Evolutionary conservation across 2,329 filamentous ascomycete species (phyloP), one percentile per base, ranked within the genome.

Genomic region (Gliomastix tumulicola): DNA sequence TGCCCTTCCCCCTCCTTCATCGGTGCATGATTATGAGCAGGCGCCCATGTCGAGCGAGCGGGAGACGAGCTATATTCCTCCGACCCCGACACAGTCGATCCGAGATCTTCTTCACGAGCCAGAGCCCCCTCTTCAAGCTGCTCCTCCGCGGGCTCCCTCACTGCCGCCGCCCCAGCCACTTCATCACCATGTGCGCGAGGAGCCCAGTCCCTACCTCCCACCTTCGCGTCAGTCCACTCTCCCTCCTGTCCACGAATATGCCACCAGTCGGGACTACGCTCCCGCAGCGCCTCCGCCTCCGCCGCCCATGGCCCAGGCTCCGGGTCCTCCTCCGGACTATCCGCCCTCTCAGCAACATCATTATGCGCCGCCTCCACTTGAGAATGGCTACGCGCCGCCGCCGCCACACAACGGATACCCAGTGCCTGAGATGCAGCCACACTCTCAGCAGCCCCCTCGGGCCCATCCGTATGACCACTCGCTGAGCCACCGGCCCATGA

Each of bases 381-480:
- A 27, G 8, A n/a, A 27, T 16, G 19, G 17, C 21, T 23, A 27
- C 21, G 4, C 13, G 11, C 16, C 22, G 21, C 22, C 33, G 10
- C 30, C 30, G 30, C 30, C 17, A 32, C 25, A 28, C 25, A 13
- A 13, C 17, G 25, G 25, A 6, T 28, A 28, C 25, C 25, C 25
- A 13, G 25, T 28, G n/a, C 25, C 25, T 16, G n/a, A n/a, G n/a
- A n/a, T n/a, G n/a, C 32, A 17, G 7, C 27, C 18, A 30, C 27
- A 30, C 27, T 30, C 27, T 9, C n/a, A 30, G 27, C 27, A 30
- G 18, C 27, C 27, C 18, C 37, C 49, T 11, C 30, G 19, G 11
- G 49, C 45, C 16, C 53, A 54, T 16, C 55, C 58, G 7, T 44
- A 57, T 20, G 59, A 62, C 25, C 49, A 50, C 15, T 49, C 44